These are phyloP conservation scores for Leptosphaerulina australis DNA, from an alignment of 2,329 filamentous ascomycete genomes.

Conservation along the genomic window DNA sequence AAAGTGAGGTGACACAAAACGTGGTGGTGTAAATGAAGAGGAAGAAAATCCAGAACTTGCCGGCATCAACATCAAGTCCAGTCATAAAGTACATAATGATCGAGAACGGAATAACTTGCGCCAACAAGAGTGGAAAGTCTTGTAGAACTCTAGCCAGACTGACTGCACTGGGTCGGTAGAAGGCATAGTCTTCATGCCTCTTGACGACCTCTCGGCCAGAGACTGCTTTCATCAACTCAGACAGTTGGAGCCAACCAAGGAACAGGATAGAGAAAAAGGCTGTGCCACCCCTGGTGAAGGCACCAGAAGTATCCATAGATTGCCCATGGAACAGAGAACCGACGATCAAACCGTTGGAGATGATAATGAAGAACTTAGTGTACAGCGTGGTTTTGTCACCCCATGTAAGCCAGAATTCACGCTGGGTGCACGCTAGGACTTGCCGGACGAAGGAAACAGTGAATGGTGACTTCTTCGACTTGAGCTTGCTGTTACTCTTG, in stretches of 20 bases:
- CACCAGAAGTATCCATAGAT: constrained; percentile 63
- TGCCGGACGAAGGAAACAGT: constrained; percentile 77
- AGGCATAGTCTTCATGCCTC: constrained; percentile 71
- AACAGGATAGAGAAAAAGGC: constrained; percentile 72
- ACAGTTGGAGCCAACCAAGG: constrained; percentile 73
- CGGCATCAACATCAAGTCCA: constrained; percentile 62
- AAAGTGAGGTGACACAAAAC: constrained; percentile 67
- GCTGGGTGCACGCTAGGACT: constrained; percentile 69
- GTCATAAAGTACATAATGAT: constrained; percentile 71
- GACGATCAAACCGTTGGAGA: constrained; percentile 76
- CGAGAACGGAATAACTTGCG: constrained; percentile 63
- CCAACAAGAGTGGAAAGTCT: constrained; percentile 66
- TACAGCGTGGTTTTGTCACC: constrained; percentile 73
- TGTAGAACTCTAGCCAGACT: constrained; percentile 65
- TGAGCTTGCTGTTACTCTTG: constrained; percentile 64
- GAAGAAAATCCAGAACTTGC: constrained; percentile 71
- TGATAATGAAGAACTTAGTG: constrained; percentile 80
- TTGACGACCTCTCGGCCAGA: constrained; percentile 71
- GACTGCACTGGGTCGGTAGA: constrained; percentile 72
- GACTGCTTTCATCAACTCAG: constrained; percentile 79
- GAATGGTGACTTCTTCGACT: constrained; percentile 73
- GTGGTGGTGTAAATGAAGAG: constrained; percentile 69
- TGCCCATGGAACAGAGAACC: constrained; percentile 79
- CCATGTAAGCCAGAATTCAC: constrained; percentile 79
- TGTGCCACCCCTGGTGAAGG: constrained; percentile 67